phyloP scores from a whole-genome alignment of 257 asterid genomes.

The Petrea volubilis region DNA sequence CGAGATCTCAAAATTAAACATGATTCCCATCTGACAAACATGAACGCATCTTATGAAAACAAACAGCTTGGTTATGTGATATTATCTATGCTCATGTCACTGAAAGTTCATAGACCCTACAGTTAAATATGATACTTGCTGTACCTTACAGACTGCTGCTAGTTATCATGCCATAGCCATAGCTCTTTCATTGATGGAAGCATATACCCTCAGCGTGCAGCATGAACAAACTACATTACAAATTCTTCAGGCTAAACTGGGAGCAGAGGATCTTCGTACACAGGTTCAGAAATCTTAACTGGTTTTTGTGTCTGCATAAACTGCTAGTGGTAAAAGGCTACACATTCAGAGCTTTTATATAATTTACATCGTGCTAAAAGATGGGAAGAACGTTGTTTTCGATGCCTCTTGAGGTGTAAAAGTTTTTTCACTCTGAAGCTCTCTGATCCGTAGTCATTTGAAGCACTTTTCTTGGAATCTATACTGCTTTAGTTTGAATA shows the following conservation, averaged over 20 bases:
- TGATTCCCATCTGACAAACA: background rate
- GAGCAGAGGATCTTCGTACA: slow-evolving; percentile 96
- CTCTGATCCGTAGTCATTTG: background rate
- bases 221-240: slow-evolving; percentile 98
- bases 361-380: slow-evolving; percentile 6
- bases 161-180: slow-evolving; percentile 99
- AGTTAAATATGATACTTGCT: slow-evolving; percentile 25
- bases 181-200: slow-evolving; percentile 99
- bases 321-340: slow-evolving; percentile 2
- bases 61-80: slow-evolving; percentile 9
- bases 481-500: background rate
- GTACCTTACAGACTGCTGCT: slow-evolving; percentile 88
- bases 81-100: slow-evolving; percentile 25
- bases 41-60: background rate
- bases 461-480: background rate
- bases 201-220: slow-evolving; percentile 95
- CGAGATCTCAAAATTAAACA: slow-evolving; percentile 5
- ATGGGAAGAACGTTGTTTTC: background rate
- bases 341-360: background rate
- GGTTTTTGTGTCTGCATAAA: background rate
- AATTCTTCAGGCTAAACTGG: slow-evolving; percentile 94
- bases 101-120: slow-evolving; percentile 19
- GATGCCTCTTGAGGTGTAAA: background rate
- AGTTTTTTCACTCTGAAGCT: background rate
- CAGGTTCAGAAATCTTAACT: slow-evolving; percentile 58